Conservation (phyloP, 345 rosid species). For the Lepidium didymum region DNA sequence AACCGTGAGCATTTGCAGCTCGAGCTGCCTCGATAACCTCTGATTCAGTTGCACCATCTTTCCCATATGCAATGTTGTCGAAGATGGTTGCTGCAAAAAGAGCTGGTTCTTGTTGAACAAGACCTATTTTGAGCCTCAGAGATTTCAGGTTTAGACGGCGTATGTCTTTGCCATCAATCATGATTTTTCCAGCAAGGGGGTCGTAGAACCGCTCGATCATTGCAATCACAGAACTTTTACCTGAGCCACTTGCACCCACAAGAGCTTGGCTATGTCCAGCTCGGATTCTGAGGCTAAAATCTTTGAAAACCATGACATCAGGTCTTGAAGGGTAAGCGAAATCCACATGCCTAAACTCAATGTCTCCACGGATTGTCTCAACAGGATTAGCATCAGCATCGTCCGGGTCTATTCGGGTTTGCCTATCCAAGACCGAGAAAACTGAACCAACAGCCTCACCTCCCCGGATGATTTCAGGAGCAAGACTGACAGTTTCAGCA, state of each 20-base stretch:
- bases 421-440: conserved; percentile 74
- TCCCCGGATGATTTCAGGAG: conserved; percentile 96
- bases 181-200: conserved; percentile 76
- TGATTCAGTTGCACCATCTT: conserved; percentile 83
- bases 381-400: conserved; percentile 88
- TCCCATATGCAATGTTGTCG: conserved; percentile 93
- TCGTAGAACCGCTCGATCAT: conserved; percentile 93
- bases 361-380: conserved; percentile 82
- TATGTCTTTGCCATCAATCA: conserved; percentile 94
- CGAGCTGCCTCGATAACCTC: conserved; percentile 91
- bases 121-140: conserved; percentile 78
- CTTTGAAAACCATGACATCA: conserved; percentile 72
- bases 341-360: conserved; percentile 92
- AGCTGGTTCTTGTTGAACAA: conserved; percentile 97
- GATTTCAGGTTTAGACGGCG: conserved; percentile 80
- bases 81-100: conserved; percentile 89
- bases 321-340: conserved; percentile 93
- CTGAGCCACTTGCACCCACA: conserved; percentile 97
- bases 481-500: conserved; percentile 98
- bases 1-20: conserved; percentile 84
- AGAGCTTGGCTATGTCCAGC: conserved; percentile 98
- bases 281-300: conserved; percentile 77
- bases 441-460: conserved; percentile 98
- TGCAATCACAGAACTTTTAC: conserved; percentile 91
- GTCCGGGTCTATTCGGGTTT: conserved; percentile 81